Conservation (phyloP, 257 asterid genomes). For the Fraxinus cuspidata region DNA sequence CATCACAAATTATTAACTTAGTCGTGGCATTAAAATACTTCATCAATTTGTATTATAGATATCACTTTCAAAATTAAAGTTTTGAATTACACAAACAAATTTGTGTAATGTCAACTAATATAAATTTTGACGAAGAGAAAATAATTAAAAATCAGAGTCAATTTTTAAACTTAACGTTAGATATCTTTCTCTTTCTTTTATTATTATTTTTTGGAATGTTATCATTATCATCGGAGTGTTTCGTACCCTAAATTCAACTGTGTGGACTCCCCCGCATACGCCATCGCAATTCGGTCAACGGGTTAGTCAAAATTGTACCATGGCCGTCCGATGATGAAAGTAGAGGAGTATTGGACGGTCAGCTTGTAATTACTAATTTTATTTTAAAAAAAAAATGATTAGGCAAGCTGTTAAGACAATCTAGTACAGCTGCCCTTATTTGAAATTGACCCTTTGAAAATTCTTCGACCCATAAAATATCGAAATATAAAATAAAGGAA, state of each 20-base stretch:
- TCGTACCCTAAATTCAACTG: conserved; percentile 8
- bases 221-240: too few relatives aligned
- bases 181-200: too few relatives aligned
- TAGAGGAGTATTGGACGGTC: conserved; percentile 38
- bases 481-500: not conserved
- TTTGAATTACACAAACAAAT: too few relatives aligned
- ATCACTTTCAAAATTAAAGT: not conserved
- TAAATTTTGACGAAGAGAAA: too few relatives aligned
- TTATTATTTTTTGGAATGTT: too few relatives aligned
- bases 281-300: conserved; percentile 2
- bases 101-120: not conserved
- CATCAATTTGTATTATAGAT: too few relatives aligned
- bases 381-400: too few relatives aligned
- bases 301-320: conserved; percentile 23
- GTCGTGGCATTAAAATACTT: too few relatives aligned
- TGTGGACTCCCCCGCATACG: conserved; percentile 27
- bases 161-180: too few relatives aligned
- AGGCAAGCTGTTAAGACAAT: conserved; percentile 31
- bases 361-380: not conserved
- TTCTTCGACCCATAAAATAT: not conserved
- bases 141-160: not conserved
- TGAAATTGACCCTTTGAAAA: conserved; percentile 23
- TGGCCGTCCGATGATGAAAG: conserved; percentile 35
- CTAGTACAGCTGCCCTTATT: conserved; percentile 39
- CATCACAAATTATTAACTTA: too few relatives aligned